Conservation (phyloP, 2,329 filamentous ascomycete genomes). For the Metarhizium anisopliae region DNA sequence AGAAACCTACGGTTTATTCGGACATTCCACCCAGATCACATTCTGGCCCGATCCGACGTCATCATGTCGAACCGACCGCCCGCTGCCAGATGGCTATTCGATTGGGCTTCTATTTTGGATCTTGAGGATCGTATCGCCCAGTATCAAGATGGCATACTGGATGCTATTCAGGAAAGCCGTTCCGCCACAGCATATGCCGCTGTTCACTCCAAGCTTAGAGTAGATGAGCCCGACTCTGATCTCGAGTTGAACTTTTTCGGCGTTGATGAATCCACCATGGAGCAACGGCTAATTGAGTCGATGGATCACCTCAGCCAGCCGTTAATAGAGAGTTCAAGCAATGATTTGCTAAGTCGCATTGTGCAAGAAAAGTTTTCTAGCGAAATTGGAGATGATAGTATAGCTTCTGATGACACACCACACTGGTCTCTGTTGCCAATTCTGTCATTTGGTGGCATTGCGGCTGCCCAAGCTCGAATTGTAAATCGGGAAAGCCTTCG, state of each 20-base stretch:
- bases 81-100: slow-evolving; percentile 57
- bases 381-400: slow-evolving; percentile 1
- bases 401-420: slow-evolving; percentile 30
- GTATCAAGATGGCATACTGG: slow-evolving; percentile 22
- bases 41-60: slow-evolving; percentile 47
- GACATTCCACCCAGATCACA: slow-evolving; percentile 61
- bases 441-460: slow-evolving; percentile 66
- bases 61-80: slow-evolving; percentile 42
- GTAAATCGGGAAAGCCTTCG: slow-evolving; percentile 68
- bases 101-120: slow-evolving; percentile 58
- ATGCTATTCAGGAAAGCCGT: slow-evolving; percentile 12
- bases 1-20: slow-evolving; percentile 66
- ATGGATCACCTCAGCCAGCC: slow-evolving; percentile 35
- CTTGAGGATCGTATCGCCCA: slow-evolving; percentile 49
- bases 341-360: slow-evolving; percentile 31
- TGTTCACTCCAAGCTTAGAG: neutral
- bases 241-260: slow-evolving; percentile 38
- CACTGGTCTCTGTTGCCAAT: slow-evolving; percentile 55
- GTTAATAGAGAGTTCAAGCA: slow-evolving; percentile 11
- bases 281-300: slow-evolving; percentile 39
- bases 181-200: neutral
- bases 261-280: slow-evolving; percentile 35
- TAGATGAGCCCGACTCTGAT: slow-evolving; percentile 5
- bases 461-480: slow-evolving; percentile 65
- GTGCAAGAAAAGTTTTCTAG: slow-evolving; percentile 31